phyloP scores from a whole-genome alignment of 2,329 filamentous ascomycete species.

The Trichoderma atrobrunneum region DNA sequence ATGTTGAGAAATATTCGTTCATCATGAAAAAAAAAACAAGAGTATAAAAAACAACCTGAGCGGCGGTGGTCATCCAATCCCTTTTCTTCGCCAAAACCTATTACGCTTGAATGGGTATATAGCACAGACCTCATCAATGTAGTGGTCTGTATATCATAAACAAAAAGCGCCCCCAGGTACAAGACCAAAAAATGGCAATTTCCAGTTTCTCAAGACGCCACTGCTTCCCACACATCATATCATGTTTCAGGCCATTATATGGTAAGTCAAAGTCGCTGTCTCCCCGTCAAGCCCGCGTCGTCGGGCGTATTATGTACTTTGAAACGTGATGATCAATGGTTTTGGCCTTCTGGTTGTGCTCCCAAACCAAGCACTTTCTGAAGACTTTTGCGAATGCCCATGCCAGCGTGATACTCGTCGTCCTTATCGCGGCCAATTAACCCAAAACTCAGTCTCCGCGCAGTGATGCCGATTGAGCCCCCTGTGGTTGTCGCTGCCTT shows the following conservation, averaged over 20 bases:
- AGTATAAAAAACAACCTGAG: neutral
- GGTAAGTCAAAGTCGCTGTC: neutral
- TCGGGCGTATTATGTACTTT: neutral
- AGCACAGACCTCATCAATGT: conserved; percentile 17
- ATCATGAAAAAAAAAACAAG: neutral
- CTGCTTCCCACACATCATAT: neutral
- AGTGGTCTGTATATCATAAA: conserved; percentile 11
- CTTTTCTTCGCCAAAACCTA: conserved; percentile 12
- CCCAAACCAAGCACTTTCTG: conserved; percentile 46
- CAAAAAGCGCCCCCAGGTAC: conserved; percentile 16
- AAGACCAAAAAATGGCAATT: neutral
- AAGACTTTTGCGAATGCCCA: conserved; percentile 45
- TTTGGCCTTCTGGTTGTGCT: conserved; percentile 19
- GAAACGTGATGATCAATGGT: neutral
- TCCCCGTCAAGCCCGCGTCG: neutral
- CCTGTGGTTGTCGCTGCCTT: conserved; percentile 22
- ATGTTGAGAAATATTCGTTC: neutral
- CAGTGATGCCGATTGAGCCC: conserved; percentile 30
- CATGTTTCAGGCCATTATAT: neutral
- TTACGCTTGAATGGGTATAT: conserved; percentile 26
- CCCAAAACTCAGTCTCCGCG: conserved; percentile 48
- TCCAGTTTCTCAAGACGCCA: conserved; percentile 11
- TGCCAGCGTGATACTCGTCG: conserved; percentile 33
- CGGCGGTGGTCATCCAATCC: neutral
- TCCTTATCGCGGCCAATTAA: conserved; percentile 43